Evolutionary conservation across 495 filamentous ascomycete species (phyloP), one percentile per base, ranked within the genome.

Genomic region (Aspergillus biplanus): DNA sequence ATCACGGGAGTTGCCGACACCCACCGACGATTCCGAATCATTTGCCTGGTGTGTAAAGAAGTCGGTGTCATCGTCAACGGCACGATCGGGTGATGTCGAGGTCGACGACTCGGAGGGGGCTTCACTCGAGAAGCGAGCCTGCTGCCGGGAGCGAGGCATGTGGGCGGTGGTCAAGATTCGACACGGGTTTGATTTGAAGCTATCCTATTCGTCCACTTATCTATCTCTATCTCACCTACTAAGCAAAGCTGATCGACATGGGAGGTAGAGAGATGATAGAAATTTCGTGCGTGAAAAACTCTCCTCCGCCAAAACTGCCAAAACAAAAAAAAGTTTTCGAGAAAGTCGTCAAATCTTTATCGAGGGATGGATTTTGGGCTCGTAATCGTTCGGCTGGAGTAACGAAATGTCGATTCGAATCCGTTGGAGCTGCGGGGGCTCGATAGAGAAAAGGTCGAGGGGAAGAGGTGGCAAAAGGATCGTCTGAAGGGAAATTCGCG

Each of bases 1-100:
- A 59, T 93, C 92, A 64, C 90, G 85, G 58, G 91, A 80, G 42
- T 89, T 92, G 31, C 86, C 85, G 9, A 92, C 87, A 35, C 90
- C 92, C 44, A 97, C 84, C 4, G 93, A 97, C 6, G 93, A 97
- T 67, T 92, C 85, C 5, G 92, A 96, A 73, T 97, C 93, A 76
- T 97, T 96, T 62, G 85, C 83, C 62, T 88, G 21, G 21, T 27
- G 84, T 75, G 85, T 89, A 76, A 95, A 94, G 80, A 94, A 96
- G 74, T 97, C 93, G 65, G 91, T 95, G 73, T 97, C 93, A 75
- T 97, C 93, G 74, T 96, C 92, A 62, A 86, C 87, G 67, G 86
- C 84, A 33, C 90, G 88, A 70, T 90, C 90, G 27, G 93, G 93
- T 2, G 93, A 96, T 72, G 90, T 93, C 53, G 90, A 91, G 4